phyloP scores from a whole-genome alignment of 23 red algal genomes.

The Gracilaria vermiculophylla region DNA sequence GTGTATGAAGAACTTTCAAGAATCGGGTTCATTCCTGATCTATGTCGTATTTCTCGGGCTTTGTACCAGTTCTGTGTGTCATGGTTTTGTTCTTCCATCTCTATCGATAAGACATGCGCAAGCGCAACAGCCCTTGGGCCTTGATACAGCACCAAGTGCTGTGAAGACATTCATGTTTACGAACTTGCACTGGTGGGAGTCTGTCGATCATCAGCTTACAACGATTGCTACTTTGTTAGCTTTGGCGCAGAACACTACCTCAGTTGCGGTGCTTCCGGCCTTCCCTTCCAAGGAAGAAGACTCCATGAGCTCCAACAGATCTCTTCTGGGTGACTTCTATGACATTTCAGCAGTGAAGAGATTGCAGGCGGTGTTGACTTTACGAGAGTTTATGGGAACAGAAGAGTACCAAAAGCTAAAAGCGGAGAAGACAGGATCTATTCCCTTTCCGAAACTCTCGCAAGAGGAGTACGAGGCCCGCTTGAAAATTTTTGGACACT shows the following conservation, averaged over 20 bases:
- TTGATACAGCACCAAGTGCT: neutral
- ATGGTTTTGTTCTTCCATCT: neutral
- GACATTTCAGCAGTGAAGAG: slow-evolving; percentile 33
- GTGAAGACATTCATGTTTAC: slow-evolving; percentile 61
- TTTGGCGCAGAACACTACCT: slow-evolving; percentile 44
- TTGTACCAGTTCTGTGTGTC: neutral
- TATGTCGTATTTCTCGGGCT: neutral
- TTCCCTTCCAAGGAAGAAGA: slow-evolving; percentile 12
- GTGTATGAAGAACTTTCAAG: neutral
- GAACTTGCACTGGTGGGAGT: slow-evolving; percentile 72
- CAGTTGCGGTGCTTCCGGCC: slow-evolving; percentile 47
- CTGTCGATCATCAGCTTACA: slow-evolving; percentile 63
- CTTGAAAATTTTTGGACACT: slow-evolving; percentile 27
- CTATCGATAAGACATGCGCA: neutral
- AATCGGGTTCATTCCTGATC: neutral
- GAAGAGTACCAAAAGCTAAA: slow-evolving; percentile 6
- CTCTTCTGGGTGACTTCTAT: slow-evolving; percentile 64
- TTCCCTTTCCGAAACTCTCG: slow-evolving; percentile 53
- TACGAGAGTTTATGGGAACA: slow-evolving; percentile 41
- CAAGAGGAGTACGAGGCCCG: slow-evolving; percentile 60
- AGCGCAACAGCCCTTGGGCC: neutral
- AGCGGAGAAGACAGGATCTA: slow-evolving; percentile 27
- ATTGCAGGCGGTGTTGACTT: slow-evolving; percentile 39
- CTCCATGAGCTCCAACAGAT: neutral
- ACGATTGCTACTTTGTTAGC: slow-evolving; percentile 44